Conservation (phyloP, 176 grass and related monocot genomes). For the Zoysia japonica region DNA sequence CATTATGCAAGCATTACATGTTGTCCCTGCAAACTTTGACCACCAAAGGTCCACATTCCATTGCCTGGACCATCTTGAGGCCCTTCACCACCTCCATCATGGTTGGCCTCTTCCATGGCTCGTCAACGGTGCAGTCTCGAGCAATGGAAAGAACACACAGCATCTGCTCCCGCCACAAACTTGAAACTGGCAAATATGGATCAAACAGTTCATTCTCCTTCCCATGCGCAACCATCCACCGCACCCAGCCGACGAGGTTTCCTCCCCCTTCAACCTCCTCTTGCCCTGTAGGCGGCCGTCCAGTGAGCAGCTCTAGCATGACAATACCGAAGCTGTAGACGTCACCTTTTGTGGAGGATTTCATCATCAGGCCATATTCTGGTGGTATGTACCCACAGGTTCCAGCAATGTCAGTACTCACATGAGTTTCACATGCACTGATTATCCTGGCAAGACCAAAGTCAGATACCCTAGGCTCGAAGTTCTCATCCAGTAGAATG, state of each 20-base stretch:
- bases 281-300: conserved; percentile 80
- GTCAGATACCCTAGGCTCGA: conserved; percentile 95
- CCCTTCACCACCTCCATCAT: conserved; percentile 90
- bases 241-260: conserved; percentile 88
- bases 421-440: conserved; percentile 95
- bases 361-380: conserved; percentile 86
- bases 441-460: conserved; percentile 97
- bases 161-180: conserved; percentile 74
- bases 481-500: conserved; percentile 77
- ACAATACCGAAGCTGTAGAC: conserved; percentile 95
- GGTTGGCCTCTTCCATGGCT: conserved; percentile 83
- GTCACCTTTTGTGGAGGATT: conserved; percentile 78
- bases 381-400: conserved; percentile 92
- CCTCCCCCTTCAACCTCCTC: conserved; percentile 86
- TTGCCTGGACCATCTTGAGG: conserved; percentile 58
- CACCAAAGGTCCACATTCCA: conserved; percentile 57
- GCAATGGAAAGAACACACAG: conserved; percentile 58
- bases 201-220: conserved; percentile 75
- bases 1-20: background rate
- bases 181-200: conserved; percentile 53
- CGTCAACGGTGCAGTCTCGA: conserved; percentile 60
- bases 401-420: conserved; percentile 89
- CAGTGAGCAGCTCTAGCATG: conserved; percentile 89
- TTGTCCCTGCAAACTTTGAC: conserved; percentile 34
- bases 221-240: conserved; percentile 65